Conservation (phyloP, 2,329 filamentous ascomycete species). For the Cytospora paraplurivora region DNA sequence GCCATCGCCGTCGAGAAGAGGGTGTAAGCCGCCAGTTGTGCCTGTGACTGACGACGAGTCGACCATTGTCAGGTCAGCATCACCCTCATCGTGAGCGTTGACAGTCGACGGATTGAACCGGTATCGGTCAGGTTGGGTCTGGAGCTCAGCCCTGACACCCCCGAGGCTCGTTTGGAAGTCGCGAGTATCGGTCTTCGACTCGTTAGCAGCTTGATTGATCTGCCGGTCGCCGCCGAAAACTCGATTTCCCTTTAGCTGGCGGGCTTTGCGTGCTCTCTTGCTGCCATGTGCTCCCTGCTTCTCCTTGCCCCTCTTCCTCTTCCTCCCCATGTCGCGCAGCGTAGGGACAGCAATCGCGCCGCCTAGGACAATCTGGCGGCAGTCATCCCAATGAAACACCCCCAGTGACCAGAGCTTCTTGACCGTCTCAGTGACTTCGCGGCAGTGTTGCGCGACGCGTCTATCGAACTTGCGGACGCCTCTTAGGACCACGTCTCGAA, state of each 20-base stretch:
- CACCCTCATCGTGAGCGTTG: constrained; percentile 18
- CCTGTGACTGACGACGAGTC: constrained; percentile 2
- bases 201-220: neutral
- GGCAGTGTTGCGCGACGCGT: neutral
- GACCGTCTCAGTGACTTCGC: neutral
- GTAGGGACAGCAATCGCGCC: neutral
- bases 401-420: neutral
- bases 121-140: neutral
- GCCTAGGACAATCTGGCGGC: neutral
- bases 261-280: neutral
- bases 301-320: neutral
- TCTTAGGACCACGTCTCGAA: neutral
- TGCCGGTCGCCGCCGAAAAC: neutral
- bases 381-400: constrained; percentile 4
- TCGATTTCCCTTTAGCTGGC: neutral
- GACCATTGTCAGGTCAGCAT: constrained; percentile 13
- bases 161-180: neutral
- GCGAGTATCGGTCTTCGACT: neutral
- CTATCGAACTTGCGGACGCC: neutral
- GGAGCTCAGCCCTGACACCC: neutral
- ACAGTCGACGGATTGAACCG: constrained; percentile 17
- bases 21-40: neutral
- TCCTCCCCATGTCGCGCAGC: constrained; percentile 8
- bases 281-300: neutral
- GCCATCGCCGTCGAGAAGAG: neutral